phyloP scores from a whole-genome alignment of 768 basidiomycete species.

The Tulasnella sp. region DNA sequence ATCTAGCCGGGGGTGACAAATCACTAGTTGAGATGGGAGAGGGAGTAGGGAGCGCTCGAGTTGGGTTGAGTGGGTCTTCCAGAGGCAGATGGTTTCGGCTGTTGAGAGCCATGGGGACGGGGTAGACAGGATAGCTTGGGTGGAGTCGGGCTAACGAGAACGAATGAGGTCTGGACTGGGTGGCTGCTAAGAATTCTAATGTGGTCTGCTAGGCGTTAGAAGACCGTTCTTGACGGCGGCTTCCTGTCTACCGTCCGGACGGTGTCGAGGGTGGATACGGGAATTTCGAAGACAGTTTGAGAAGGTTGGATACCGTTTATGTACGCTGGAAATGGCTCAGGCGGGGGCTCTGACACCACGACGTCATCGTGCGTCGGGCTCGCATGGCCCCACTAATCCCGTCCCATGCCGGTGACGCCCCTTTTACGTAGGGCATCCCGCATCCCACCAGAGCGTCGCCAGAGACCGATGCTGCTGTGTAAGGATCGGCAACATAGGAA shows the following conservation, averaged over 20 bases:
- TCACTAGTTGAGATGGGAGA: not conserved
- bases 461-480: not conserved
- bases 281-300: not conserved
- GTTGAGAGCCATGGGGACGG: not conserved
- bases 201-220: not conserved
- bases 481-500: not conserved
- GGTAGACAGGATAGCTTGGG: not conserved
- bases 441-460: not conserved
- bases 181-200: not conserved
- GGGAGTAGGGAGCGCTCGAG: not conserved
- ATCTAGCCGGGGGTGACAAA: not conserved
- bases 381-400: not conserved
- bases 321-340: not conserved
- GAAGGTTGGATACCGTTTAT: not conserved
- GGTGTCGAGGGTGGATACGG: not conserved
- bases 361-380: constrained; percentile 8
- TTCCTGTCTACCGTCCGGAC: not conserved
- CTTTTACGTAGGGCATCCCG: not conserved
- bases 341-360: not conserved
- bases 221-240: not conserved
- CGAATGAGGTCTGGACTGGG: not conserved
- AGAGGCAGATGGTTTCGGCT: not conserved
- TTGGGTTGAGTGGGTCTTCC: not conserved
- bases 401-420: not conserved
- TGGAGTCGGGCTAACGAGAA: not conserved